Conservation (phyloP, 805 yeast genomes). For the Ogataea pilisensis region DNA sequence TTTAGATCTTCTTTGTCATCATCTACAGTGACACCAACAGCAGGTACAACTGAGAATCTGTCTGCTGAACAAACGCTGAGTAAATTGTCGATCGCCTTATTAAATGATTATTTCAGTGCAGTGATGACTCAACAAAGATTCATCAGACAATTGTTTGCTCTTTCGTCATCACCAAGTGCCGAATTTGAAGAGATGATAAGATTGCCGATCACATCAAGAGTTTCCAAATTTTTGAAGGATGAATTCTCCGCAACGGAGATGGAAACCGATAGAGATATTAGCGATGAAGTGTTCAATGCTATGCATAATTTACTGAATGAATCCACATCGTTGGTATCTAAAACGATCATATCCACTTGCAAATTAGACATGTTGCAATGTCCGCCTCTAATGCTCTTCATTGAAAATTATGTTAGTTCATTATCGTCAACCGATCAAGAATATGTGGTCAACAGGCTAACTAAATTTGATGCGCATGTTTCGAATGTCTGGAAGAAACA, state of each 20-base stretch:
- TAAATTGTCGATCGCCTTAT: conserved; percentile 3
- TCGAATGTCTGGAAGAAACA: conserved; percentile 55
- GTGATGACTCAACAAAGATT: conserved; percentile 44
- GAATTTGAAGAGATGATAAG: conserved; percentile 41
- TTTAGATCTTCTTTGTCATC: too few relatives aligned
- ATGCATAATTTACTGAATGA: conserved; percentile 30
- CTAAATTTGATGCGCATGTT: conserved; percentile 48
- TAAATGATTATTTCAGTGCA: conserved; percentile 13
- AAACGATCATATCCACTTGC: conserved; percentile 31
- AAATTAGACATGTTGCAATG: conserved; percentile 37
- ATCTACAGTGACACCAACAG: not conserved
- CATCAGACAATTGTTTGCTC: conserved; percentile 40
- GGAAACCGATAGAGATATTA: conserved; percentile 30
- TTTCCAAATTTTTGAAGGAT: conserved; percentile 11
- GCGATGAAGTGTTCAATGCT: conserved; percentile 25
- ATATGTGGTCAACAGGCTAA: conserved; percentile 47
- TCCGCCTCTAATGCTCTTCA: conserved; percentile 38
- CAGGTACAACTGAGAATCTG: not conserved
- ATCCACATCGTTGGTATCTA: conserved; percentile 27
- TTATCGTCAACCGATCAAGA: conserved; percentile 59
- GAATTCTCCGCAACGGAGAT: conserved; percentile 6
- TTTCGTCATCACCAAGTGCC: conserved; percentile 34
- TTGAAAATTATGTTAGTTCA: conserved; percentile 37
- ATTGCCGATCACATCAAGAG: conserved; percentile 22
- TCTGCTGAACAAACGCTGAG: conserved; percentile 4